Conservation (phyloP, 225 moss, liverwort and hornwort species). For the Antitrichia curtipendula region DNA sequence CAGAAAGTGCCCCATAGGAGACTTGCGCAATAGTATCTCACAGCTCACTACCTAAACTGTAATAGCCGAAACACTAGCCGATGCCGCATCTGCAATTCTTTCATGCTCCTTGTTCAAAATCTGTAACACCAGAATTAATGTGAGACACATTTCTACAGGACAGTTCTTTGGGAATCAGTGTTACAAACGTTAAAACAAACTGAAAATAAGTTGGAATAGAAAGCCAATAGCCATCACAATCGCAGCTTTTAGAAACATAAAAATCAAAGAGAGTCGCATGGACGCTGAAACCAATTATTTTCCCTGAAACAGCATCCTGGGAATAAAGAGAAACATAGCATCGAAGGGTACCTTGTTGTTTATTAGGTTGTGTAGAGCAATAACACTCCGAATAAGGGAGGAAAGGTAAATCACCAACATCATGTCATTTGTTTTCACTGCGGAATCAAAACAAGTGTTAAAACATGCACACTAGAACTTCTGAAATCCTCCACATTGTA, state of each 20-base stretch:
- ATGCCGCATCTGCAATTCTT: slow-evolving; percentile 88
- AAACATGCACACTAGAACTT: background rate
- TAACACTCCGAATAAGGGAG: slow-evolving; percentile 94
- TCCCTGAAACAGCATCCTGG: background rate
- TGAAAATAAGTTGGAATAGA: background rate
- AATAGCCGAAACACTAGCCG: slow-evolving; percentile 66
- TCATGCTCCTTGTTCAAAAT: slow-evolving; percentile 99
- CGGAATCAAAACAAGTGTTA: background rate
- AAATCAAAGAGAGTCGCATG: background rate
- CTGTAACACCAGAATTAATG: slow-evolving; percentile 10
- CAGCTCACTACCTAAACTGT: slow-evolving; percentile 36
- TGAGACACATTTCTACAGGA: background rate
- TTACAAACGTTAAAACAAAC: background rate
- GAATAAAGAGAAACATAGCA: background rate
- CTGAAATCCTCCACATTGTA: background rate
- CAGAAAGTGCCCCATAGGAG: background rate
- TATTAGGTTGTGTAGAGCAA: slow-evolving; percentile 96
- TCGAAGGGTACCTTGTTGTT: slow-evolving; percentile 75
- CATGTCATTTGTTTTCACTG: slow-evolving; percentile 99
- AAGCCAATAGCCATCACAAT: background rate
- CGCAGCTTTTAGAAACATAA: background rate
- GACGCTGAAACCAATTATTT: background rate
- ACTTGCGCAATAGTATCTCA: background rate
- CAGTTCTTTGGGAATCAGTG: background rate
- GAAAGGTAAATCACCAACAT: slow-evolving; percentile 99